A percentile compares a stretch with the other conserved stretches of the same genome.
Evolutionary conservation across 139 green algal species (phyloP).

Genomic region (Zygnema cylindricum): DNA sequence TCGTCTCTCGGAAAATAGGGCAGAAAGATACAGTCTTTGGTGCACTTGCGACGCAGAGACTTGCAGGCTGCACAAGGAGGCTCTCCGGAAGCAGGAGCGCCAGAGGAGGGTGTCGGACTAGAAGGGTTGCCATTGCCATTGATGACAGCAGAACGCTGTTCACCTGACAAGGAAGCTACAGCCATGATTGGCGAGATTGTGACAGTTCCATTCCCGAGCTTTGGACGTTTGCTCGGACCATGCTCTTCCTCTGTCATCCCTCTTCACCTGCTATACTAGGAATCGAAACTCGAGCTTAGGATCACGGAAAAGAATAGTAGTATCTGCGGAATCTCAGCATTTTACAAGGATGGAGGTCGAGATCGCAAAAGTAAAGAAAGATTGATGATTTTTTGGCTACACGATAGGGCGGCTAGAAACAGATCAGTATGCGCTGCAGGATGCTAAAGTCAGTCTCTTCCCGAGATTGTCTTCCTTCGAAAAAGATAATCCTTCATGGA

Average conservation of each 20-base stretch:
- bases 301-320: no score
- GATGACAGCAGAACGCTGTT: not conserved
- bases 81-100: not conserved
- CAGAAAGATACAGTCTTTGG: conserved; percentile 55
- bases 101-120: not conserved
- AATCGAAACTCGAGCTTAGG: not conserved
- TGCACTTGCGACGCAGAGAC: conserved; percentile 56
- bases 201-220: not conserved
- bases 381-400: no score
- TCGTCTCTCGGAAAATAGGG: conserved; percentile 58
- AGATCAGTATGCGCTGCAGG: not conserved
- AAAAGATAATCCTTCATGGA: no score
- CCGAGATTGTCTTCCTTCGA: no score
- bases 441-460: not conserved
- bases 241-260: not conserved
- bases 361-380: not conserved
- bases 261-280: not conserved
- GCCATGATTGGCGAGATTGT: not conserved
- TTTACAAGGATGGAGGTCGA: not conserved
- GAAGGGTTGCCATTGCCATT: not conserved
- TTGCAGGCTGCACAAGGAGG: conserved; percentile 61
- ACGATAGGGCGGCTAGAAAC: not conserved
- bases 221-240: not conserved
- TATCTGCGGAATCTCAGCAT: no score
- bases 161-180: not conserved